Percentiles rank a stretch among this genome's conserved stretches.
phyloP scores from a whole-genome alignment of 345 rosid genomes.

The Eutrema japonicum region DNA sequence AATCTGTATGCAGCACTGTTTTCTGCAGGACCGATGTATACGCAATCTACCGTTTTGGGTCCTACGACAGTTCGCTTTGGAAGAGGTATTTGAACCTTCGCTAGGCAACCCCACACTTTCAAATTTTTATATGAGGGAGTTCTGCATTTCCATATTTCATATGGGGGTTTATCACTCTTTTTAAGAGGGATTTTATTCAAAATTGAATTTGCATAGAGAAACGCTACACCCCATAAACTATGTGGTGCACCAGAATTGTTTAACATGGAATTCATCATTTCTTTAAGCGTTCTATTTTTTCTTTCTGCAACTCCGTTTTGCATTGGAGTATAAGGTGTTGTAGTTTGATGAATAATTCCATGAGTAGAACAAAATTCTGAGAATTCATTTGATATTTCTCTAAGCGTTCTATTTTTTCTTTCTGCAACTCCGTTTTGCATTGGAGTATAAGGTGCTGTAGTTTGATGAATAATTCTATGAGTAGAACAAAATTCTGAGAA shows the following conservation, averaged over 20 bases:
- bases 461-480: background rate
- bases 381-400: background rate
- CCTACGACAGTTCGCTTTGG: constrained; percentile 1
- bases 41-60: background rate
- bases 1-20: background rate
- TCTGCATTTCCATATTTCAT: constrained; percentile 1
- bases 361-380: background rate
- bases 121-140: constrained; percentile 10
- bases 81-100: background rate
- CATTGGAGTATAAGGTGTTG: background rate
- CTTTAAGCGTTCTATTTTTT: too few species aligned
- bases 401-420: too few species aligned
- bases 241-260: too few species aligned
- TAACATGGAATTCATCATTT: too few species aligned
- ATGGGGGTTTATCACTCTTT: background rate
- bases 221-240: too few species aligned
- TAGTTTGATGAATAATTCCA: background rate
- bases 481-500: background rate
- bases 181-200: background rate
- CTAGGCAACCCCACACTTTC: constrained; percentile 13
- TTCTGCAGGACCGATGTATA: background rate
- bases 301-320: too few species aligned
- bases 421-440: too few species aligned
- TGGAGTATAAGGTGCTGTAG: background rate
- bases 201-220: background rate